Evolutionary conservation across 176 grass and related monocot species (phyloP), one percentile per base, ranked within the genome.

Genomic region (Avena sativa): DNA sequence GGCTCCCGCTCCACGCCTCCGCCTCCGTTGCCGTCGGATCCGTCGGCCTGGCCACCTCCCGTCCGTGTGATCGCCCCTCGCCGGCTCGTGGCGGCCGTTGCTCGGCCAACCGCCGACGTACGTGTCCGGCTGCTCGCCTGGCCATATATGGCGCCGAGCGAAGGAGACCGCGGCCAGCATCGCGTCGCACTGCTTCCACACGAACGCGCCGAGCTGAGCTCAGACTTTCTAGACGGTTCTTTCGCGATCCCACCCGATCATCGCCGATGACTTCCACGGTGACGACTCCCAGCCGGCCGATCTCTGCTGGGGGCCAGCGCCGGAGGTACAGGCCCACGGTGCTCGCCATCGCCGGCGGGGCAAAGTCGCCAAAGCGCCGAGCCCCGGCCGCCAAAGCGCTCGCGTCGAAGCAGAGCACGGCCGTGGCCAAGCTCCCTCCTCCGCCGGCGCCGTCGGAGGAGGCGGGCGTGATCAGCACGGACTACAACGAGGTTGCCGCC

Each of bases 401-500:
- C 63, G 90, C 79, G 51, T 79, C 92, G 67, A 95, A 89, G 63
- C 68, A 85, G 57, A 79, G 74, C 36, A 76, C 67, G 20, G 67
- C 85, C 12, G 50, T 55, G 3, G 47, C 85, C 12, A 89, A 91
- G 74, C 48, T 88, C 8, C 63, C 72, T 1, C 88, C 78, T 58
- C 81, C 63, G 11, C 36, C 69, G 2, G 62, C 32, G 53, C 74
- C 30, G 34, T 6, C 61, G 10, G 56, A 57, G 50, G 59, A 34
- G 51, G 75, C 59, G 28, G 73, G 23, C 47, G 53, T 49, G 81
- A 3, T 36, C 64, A 34, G 62, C 5, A 83, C 88, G 81, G 90
- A 95, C 32, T 98, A 94, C 84, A 89, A 89, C 84, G 90, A 95
- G 86, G 91, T 98, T 20, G 91, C 96, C n/a, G 96, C 93, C 49